Evolutionary conservation across 2,329 filamentous ascomycete species (phyloP).

Genomic region (Botrytis fabae): DNA sequence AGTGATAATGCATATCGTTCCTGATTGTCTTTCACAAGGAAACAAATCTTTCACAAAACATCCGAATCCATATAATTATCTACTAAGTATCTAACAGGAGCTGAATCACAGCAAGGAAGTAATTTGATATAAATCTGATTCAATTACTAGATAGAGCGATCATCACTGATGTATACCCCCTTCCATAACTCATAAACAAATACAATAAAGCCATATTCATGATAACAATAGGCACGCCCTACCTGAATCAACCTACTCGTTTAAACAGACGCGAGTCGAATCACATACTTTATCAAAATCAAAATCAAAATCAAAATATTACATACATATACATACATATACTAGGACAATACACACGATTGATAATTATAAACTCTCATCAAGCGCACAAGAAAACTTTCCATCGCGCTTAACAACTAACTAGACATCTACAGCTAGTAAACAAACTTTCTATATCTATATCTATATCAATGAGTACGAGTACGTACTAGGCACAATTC

Average conservation of each 20-base stretch:
- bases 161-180: neutral
- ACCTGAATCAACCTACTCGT: neutral
- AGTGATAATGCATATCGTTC: neutral
- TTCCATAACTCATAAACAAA: neutral
- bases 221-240: no score
- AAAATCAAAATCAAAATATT: no score
- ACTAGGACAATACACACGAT: no score
- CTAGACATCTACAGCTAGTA: neutral
- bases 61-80: neutral
- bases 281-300: no score
- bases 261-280: neutral
- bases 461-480: no score
- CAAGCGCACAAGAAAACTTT: neutral
- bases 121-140: accelerated
- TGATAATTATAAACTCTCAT: no score
- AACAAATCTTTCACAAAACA: neutral
- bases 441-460: no score
- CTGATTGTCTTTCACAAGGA: accelerated
- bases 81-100: neutral
- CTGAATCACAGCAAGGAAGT: neutral
- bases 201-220: neutral
- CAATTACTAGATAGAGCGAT: neutral
- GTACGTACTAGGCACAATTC: no score
- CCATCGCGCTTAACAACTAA: neutral
- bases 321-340: no score